These are phyloP conservation scores for Rhizopus arrhizus DNA, from an alignment of 371 early-diverging fungal species.

Conservation along the genomic window DNA sequence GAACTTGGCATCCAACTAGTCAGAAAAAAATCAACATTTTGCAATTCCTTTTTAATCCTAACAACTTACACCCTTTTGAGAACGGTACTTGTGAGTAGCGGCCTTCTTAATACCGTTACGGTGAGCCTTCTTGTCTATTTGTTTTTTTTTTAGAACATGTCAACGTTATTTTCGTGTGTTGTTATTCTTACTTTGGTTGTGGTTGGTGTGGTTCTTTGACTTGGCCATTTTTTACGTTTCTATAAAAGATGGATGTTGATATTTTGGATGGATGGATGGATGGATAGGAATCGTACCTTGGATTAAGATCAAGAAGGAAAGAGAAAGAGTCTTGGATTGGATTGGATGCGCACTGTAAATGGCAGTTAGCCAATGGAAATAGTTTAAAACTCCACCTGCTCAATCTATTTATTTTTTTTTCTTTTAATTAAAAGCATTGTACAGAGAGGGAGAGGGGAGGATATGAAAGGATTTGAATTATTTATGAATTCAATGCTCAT, in stretches of 20 bases:
- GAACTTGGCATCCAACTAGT: conserved; percentile 94
- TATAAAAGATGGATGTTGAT: not conserved
- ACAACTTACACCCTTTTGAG: conserved; percentile 86
- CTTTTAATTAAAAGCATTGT: not conserved
- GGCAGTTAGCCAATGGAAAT: not conserved
- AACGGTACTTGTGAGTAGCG: conserved; percentile 82
- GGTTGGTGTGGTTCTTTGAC: conserved; percentile 99
- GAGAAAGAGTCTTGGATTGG: not conserved
- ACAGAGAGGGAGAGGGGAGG: no score
- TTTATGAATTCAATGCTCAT: not conserved
- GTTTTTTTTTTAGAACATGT: not conserved
- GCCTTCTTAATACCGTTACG: conserved; percentile 98
- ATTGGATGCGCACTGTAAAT: not conserved
- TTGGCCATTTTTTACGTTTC: conserved; percentile 42
- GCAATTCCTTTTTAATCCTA: not conserved
- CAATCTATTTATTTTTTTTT: not conserved
- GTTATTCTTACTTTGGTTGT: conserved; percentile 87
- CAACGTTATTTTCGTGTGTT: not conserved
- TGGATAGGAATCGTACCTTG: not conserved
- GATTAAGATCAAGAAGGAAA: conserved; percentile 3
- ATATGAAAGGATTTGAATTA: no score
- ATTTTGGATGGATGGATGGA: conserved; percentile 4
- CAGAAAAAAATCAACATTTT: conserved; percentile 1
- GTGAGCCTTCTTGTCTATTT: conserved; percentile 94
- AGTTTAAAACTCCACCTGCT: conserved; percentile 6